Base-by-base conservation (phyloP, 129 eudicot species). In the Scalesia atractyloides region DNA sequence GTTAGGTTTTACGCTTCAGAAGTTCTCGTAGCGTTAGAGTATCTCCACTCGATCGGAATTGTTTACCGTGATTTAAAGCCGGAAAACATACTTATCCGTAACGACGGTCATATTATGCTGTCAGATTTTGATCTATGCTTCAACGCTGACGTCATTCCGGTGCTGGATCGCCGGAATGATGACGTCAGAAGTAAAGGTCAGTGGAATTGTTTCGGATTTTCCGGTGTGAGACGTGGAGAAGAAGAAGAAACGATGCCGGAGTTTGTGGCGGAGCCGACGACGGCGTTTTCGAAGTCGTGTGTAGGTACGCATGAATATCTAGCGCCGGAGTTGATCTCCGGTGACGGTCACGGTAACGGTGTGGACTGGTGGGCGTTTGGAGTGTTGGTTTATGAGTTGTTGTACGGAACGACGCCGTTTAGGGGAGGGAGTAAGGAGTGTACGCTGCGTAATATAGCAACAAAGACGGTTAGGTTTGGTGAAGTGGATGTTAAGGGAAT, bases 311-410 rank as follows among this genome's bases (percentile, higher is more conserved):
- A 92, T 66, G 98, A 92, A 72, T 92, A 92, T 34, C 74, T 93
- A 46, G 92, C 98, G 36, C 98, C 98, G 22, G 98, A 93, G 85
- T 66, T 93, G 13, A 85, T 87, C 14, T 58, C 22, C 51, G 98
- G 98, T 2, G 67, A 73, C 71, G 98, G 98, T 18, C 97, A 93
- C 74, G 98, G 98, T 14, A 87, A 78, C 82, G 98, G 95, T 0
- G 98, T 93, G 0, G 98, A 93, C 70, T 93, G 98, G 98, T 93
- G 98, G 98, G 98, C 98, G n/a, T 90, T 93, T 12, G 98, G 98
- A 61, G 88, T 93, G 5, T 79, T 93, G 60, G 22, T 93, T 2
- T 89, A 89, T 49, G 98, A 93, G 66, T 57, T 93, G 52, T 3
- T 93, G 65, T 77, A 85, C 53, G 98, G 98, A 2, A 79, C 61